A percentile compares a stretch with the other conserved stretches of the same genome.
Evolutionary conservation across 371 early-diverging fungal species (phyloP).

Genomic region (Lichtheimia corymbifera): DNA sequence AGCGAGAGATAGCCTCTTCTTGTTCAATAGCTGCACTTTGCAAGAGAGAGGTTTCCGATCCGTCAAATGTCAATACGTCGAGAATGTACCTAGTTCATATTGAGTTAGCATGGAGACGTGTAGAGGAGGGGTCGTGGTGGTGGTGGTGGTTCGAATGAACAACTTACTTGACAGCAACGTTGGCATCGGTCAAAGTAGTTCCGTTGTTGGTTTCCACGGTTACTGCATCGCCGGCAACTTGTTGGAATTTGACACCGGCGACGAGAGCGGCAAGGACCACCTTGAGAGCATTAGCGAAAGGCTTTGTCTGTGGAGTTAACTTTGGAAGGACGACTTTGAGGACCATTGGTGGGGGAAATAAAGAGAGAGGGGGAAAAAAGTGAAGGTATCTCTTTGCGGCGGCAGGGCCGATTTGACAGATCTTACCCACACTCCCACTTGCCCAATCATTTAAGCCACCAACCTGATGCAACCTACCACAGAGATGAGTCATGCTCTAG

Average conservation of each 20-base stretch:
- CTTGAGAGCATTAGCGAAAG: slow-evolving; percentile 40
- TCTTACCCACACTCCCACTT: neutral
- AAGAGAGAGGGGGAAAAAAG: neutral
- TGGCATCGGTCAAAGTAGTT: slow-evolving; percentile 35
- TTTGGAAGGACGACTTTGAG: slow-evolving; percentile 34
- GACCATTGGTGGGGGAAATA: neutral
- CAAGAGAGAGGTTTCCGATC: slow-evolving; percentile 19
- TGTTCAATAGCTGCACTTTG: slow-evolving; percentile 39
- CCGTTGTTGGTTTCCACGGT: slow-evolving; percentile 20
- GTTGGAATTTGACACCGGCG: slow-evolving; percentile 29
- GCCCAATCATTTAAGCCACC: too few species aligned
- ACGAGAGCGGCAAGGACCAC: slow-evolving; percentile 34
- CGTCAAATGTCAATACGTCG: slow-evolving; percentile 28
- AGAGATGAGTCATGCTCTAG: too few species aligned
- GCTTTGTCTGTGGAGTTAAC: slow-evolving; percentile 35
- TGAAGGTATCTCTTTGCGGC: neutral
- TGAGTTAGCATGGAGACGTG: neutral
- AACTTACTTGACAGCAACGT: slow-evolving; percentile 41
- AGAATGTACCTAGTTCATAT: slow-evolving; percentile 28
- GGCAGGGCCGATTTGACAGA: neutral
- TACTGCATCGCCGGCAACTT: slow-evolving; percentile 30
- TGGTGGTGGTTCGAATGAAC: too few species aligned
- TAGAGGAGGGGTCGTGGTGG: too few species aligned
- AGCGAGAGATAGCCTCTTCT: slow-evolving; percentile 30
- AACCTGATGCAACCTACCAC: too few species aligned